These are phyloP conservation scores for Phytophthora podocarpi DNA, from an alignment of 352 stramenopile species.

Conservation along the genomic window DNA sequence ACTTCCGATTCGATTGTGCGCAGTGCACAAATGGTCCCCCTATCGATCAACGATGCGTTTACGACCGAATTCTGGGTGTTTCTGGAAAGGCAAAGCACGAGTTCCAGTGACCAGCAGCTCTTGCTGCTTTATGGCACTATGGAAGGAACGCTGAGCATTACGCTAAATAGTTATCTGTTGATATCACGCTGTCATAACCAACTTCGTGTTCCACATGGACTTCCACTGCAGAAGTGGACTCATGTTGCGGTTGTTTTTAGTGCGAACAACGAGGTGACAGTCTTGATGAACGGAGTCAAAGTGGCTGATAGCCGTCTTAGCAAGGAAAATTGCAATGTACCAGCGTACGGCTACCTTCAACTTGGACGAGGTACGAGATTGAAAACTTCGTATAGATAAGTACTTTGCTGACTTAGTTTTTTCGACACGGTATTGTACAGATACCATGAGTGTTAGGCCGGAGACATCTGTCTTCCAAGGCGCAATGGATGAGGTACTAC, in stretches of 20 bases:
- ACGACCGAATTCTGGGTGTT: conserved; percentile 57
- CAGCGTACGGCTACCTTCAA: conserved; percentile 37
- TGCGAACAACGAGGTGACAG: conserved; percentile 12
- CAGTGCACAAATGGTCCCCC: conserved; percentile 29
- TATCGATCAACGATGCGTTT: conserved; percentile 22
- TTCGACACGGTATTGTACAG: conserved; percentile 14
- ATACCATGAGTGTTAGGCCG: conserved; percentile 25
- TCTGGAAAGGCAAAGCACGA: conserved; percentile 16
- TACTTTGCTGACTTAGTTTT: conserved; percentile 1
- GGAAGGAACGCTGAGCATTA: conserved; percentile 20
- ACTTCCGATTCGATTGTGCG: conserved; percentile 29
- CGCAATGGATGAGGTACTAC: conserved; percentile 52
- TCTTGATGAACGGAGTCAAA: conserved; percentile 40
- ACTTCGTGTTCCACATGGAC: conserved; percentile 38
- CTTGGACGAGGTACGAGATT: conserved; percentile 45
- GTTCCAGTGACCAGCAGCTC: conserved; percentile 17
- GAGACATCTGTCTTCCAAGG: conserved; percentile 34
- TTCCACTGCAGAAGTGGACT: conserved; percentile 35
- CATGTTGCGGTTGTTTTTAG: conserved; percentile 46
- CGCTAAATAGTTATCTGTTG: conserved; percentile 23
- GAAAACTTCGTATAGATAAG: background rate
- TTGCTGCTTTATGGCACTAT: conserved; percentile 42
- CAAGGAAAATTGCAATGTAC: conserved; percentile 26
- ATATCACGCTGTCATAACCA: conserved; percentile 38
- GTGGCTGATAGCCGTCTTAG: conserved; percentile 23